Conservation (phyloP, 2,329 filamentous ascomycete species). For the Chaetomium sp. region DNA sequence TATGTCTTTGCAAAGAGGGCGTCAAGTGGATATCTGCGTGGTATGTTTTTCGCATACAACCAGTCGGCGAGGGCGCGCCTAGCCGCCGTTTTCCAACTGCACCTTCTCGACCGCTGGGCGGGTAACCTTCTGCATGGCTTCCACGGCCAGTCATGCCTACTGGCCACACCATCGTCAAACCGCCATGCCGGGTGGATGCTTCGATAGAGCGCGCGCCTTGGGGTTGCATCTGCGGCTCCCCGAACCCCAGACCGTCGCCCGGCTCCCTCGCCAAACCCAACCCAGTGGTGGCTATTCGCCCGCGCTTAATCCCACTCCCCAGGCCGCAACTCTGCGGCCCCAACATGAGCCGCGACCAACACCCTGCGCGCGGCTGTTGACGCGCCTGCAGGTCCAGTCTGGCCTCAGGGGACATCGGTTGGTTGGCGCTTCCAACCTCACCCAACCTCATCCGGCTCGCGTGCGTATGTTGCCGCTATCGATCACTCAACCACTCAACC, state of each 20-base stretch:
- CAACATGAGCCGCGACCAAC: conserved; percentile 7
- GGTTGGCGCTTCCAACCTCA: conserved; percentile 8
- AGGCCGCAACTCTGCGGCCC: conserved; percentile 6
- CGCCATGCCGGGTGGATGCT: conserved; percentile 5
- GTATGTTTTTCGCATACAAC: neutral
- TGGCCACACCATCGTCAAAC: neutral
- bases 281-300: conserved; percentile 6
- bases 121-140: conserved; percentile 14
- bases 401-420: conserved; percentile 14
- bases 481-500: conserved; percentile 3
- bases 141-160: conserved; percentile 1
- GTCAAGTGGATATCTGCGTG: conserved; percentile 2
- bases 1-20: neutral
- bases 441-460: neutral
- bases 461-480: conserved; percentile 5
- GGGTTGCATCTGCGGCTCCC: conserved; percentile 6
- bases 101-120: conserved; percentile 4
- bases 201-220: conserved; percentile 19
- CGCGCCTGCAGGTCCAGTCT: conserved; percentile 17
- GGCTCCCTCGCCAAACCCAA: neutral
- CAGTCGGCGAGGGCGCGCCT: neutral
- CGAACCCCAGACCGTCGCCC: neutral
- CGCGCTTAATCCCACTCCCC: conserved; percentile 14
- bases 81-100: neutral
- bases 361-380: conserved; percentile 22